These are phyloP conservation scores for Eucommia ulmoides DNA, from an alignment of 257 asterid species.

Conservation along the genomic window DNA sequence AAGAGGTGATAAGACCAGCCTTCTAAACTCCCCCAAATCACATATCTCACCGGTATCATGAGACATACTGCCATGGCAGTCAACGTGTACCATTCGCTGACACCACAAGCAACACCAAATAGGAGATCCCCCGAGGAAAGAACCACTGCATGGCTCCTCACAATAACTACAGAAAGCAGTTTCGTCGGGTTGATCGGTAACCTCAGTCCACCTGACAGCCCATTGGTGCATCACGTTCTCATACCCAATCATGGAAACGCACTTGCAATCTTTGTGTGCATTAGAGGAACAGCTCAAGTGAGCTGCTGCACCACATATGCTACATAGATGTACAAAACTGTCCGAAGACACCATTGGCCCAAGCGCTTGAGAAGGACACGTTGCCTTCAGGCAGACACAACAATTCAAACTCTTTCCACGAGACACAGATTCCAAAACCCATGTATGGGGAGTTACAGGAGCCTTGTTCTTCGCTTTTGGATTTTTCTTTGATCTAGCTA, in stretches of 20 bases:
- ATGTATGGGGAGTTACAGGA: slow-evolving; percentile 63
- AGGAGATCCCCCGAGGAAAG: slow-evolving; percentile 95
- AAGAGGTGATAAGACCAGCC: slow-evolving; percentile 84
- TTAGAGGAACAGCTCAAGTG: slow-evolving; percentile 73
- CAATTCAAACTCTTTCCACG: slow-evolving; percentile 82
- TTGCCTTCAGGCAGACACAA: slow-evolving; percentile 71
- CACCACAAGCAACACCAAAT: slow-evolving; percentile 99
- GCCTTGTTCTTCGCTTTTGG: slow-evolving; percentile 71
- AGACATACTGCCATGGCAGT: slow-evolving; percentile 74
- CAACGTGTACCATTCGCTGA: slow-evolving; percentile 92
- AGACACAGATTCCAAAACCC: slow-evolving; percentile 71
- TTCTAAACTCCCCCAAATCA: slow-evolving; percentile 80
- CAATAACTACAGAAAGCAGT: slow-evolving; percentile 90
- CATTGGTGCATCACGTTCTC: slow-evolving; percentile 80
- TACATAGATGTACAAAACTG: slow-evolving; percentile 63
- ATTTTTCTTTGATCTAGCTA: slow-evolving; percentile 86
- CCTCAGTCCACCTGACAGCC: slow-evolving; percentile 94
- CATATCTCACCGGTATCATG: slow-evolving; percentile 84
- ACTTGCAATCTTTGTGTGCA: slow-evolving; percentile 87
- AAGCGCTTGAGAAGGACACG: slow-evolving; percentile 80
- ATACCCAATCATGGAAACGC: slow-evolving; percentile 70
- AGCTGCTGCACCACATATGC: slow-evolving; percentile 83
- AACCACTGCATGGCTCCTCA: slow-evolving; percentile 90
- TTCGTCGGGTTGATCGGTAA: slow-evolving; percentile 81
- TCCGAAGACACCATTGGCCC: slow-evolving; percentile 56